Percentiles rank a stretch among this genome's conserved stretches.
Evolutionary conservation across 1,284 basidiomycete species (phyloP).

Genomic region (Trichosporon ovoides): DNA sequence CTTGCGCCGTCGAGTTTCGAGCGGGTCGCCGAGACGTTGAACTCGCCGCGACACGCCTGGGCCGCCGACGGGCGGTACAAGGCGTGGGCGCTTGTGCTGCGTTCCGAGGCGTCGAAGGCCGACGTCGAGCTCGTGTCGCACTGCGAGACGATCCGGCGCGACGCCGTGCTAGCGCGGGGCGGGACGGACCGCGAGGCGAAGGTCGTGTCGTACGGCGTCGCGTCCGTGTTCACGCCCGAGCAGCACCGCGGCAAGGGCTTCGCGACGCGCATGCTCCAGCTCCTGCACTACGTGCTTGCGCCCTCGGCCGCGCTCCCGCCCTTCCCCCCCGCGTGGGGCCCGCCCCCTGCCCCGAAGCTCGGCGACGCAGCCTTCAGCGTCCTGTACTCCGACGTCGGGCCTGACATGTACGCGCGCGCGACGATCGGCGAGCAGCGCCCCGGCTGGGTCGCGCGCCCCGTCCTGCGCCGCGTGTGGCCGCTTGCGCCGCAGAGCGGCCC

Average conservation of each 20-base stretch:
- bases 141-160: constrained; percentile 8
- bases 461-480: background rate
- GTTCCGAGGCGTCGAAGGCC: background rate
- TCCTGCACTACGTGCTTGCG: constrained; percentile 33
- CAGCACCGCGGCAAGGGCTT: constrained; percentile 32
- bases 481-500: background rate
- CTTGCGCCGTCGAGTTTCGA: background rate
- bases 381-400: constrained; percentile 36
- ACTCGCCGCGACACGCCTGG: constrained; percentile 7
- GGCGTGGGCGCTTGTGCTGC: constrained; percentile 15
- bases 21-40: constrained; percentile 1
- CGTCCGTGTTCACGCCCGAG: constrained; percentile 32
- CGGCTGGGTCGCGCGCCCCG: constrained; percentile 10
- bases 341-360: constrained; percentile 15
- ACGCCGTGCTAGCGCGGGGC: background rate
- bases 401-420: constrained; percentile 30
- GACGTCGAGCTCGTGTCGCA: constrained; percentile 1
- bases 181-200: background rate
- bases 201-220: constrained; percentile 28
- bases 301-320: constrained; percentile 16
- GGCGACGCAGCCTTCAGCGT: constrained; percentile 26
- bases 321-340: constrained; percentile 28
- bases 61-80: constrained; percentile 1
- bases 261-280: constrained; percentile 31
- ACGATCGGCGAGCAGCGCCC: constrained; percentile 10